Base-by-base conservation (phyloP, 306 rosid species). In the Parietaria judaica region DNA sequence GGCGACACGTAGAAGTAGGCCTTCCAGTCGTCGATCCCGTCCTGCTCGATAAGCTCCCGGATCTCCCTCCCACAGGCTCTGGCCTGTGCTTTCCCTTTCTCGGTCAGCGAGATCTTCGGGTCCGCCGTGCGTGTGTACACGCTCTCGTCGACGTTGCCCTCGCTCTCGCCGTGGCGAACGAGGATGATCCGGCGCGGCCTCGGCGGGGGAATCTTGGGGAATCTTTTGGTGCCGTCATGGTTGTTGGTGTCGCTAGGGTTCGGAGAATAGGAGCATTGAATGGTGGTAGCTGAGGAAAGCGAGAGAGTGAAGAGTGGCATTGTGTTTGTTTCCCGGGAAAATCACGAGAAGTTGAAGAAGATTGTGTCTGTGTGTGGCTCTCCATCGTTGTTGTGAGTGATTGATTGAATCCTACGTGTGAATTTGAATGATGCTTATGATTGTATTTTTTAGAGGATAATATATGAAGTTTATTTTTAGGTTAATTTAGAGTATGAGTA, bases 1-100 rank as follows among this genome's bases (percentile, higher is more conserved):
- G 96, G 96, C 7, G 96, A 90, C 3, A 90, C 97, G 23, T 87
- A 90, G 56, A 87, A 90, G 54, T 90, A 90, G 45, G 81, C 81
- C 48, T 81, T 76, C 96, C 96, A 91, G 63, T 76, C 48, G 0
- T 57, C 39, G 14, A 37, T 63, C 11, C 53, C 72, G 46, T 87
- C 87, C 47, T 59, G 45, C 75, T 83, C 74, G 57, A 90, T 76
- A 73, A 87, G 13, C 14, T 66, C 63, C 66, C 73, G 78, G 7
- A 90, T 87, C 6, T 38, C 62, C 36, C 17, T 11, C 9, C 96
- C 96, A 49, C 86, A 78, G 54, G 80, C 80, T 64, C 74, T 88
- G 12, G 96, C 88, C 60, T 90, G 84, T 1, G 60, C 69, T 12
- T 14, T 65, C 6, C 97, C 97, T 66, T 36, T 81, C 5, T 68